Evolutionary conservation across 345 rosid genomes (phyloP).

Genomic region (Mangifera indica): DNA sequence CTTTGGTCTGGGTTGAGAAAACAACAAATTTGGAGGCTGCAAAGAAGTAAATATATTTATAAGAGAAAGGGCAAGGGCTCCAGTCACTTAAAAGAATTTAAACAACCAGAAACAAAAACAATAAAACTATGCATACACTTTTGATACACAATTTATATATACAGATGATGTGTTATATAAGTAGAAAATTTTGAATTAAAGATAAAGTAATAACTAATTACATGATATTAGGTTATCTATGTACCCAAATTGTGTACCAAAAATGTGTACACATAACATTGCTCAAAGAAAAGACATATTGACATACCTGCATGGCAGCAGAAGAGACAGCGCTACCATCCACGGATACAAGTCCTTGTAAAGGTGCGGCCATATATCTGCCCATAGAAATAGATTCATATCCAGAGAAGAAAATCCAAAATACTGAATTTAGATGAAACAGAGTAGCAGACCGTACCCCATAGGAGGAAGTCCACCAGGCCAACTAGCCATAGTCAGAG

Average conservation of each 20-base stretch:
- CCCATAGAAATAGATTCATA: slow-evolving; percentile 24
- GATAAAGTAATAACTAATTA: too few species aligned
- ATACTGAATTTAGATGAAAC: slow-evolving; percentile 10
- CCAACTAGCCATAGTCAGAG: slow-evolving; percentile 84
- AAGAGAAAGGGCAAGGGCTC: neutral
- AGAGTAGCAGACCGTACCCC: slow-evolving; percentile 56
- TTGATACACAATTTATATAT: too few species aligned
- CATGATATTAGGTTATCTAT: too few species aligned
- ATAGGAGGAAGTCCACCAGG: slow-evolving; percentile 92
- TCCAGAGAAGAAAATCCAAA: slow-evolving; percentile 1
- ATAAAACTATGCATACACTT: too few species aligned
- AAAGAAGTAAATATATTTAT: slow-evolving; percentile 2
- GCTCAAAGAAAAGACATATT: too few species aligned
- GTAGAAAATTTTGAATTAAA: too few species aligned
- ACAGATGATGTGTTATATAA: too few species aligned
- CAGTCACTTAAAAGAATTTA: neutral
- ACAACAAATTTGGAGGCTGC: slow-evolving; percentile 78
- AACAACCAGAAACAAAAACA: too few species aligned
- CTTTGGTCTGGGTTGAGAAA: slow-evolving; percentile 77
- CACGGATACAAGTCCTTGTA: slow-evolving; percentile 84
- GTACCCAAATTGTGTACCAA: too few species aligned
- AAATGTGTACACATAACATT: too few species aligned
- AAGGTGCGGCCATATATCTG: slow-evolving; percentile 87
- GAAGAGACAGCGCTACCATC: slow-evolving; percentile 69
- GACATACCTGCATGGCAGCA: slow-evolving; percentile 72